Evolutionary conservation across 192 early-diverging fungal species (phyloP), one percentile per base, ranked within the genome.

Genomic region (Coemansia sp.): DNA sequence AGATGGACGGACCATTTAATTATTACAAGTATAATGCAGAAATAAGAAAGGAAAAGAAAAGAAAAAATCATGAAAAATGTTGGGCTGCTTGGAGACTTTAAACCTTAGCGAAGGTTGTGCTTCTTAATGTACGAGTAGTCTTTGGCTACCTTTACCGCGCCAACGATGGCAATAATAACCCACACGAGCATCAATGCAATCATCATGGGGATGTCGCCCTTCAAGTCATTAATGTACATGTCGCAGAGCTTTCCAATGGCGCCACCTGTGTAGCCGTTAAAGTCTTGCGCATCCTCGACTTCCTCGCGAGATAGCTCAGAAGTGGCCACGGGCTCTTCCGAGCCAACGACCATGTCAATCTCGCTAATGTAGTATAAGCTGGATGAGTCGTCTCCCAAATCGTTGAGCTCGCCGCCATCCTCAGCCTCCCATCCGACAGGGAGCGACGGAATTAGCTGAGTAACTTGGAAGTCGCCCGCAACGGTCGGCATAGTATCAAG

Each of bases 211-310:
- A 78, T 69, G 6, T 69, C 54, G 23, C 51, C 37, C 45, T 58
- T 55, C 27, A 83, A 60, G 19, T 52, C 29, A 1, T 23, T 37
- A 17, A 83, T 50, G 23, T 83, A 83, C 26, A 21, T 26, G 50
- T 77, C 75, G 45, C 72, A 64, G 21, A 83, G 61, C 55, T 66
- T 70, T 21, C 69, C 72, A 39, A 83, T 51, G 5, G 78, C 11
- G 4, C 81, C 81, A 6, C 81, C 81, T 2, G 81, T 83, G 57
- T 75, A 83, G 7, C 81, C 81, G 38, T 61, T 67, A 45, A 61
- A 77, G 54, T 66, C 64, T 47, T 74, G 72, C 10, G 72, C 81
- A 12, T 53, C 63, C 52, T 64, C 54, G 1, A 78, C 57, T 2
- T 71, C 64, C 41, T 69, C 67, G 26, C 61, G 62, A 11, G 55